phyloP scores from a whole-genome alignment of 2,329 filamentous ascomycete species.

The Penicillium sp. region DNA sequence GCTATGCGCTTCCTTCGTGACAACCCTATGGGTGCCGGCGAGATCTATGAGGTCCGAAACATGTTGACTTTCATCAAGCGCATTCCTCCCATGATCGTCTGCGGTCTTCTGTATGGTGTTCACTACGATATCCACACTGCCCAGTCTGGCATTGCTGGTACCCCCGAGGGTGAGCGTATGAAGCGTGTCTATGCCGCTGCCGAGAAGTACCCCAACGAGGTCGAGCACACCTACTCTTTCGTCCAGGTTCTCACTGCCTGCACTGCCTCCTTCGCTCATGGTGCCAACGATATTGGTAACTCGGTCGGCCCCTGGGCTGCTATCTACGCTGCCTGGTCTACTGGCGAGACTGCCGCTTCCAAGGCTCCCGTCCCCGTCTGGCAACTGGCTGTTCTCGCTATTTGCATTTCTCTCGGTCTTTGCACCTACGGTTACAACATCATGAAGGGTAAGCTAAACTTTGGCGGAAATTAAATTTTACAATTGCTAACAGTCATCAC shows the following conservation, averaged over 20 bases:
- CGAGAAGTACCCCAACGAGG: slow-evolving; percentile 69
- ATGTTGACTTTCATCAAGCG: slow-evolving; percentile 66
- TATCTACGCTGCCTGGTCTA: slow-evolving; percentile 70
- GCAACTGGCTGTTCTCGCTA: slow-evolving; percentile 73
- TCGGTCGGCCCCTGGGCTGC: slow-evolving; percentile 71
- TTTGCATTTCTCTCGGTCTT: slow-evolving; percentile 68
- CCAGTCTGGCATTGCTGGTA: slow-evolving; percentile 71
- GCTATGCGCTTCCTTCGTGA: slow-evolving; percentile 77
- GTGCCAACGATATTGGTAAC: slow-evolving; percentile 77
- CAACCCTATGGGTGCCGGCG: slow-evolving; percentile 72
- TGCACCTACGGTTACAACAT: slow-evolving; percentile 82
- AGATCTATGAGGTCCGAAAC: slow-evolving; percentile 76
- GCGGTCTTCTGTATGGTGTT: slow-evolving; percentile 70
- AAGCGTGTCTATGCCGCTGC: slow-evolving; percentile 67
- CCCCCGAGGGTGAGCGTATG: slow-evolving; percentile 75
- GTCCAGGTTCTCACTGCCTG: slow-evolving; percentile 59
- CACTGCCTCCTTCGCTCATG: slow-evolving; percentile 62
- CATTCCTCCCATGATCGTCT: slow-evolving; percentile 68
- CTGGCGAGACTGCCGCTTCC: slow-evolving; percentile 62
- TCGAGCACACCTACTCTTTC: slow-evolving; percentile 65
- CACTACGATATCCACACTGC: slow-evolving; percentile 83
- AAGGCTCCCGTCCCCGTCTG: slow-evolving; percentile 73
- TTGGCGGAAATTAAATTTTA: neutral
- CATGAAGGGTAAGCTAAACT: slow-evolving; percentile 69
- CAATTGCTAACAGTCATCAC: slow-evolving; percentile 21